Evolutionary conservation across 805 yeast genomes (phyloP), one percentile per base, ranked within the genome.

Genomic region (Sugiyamaella qingdaonensis): DNA sequence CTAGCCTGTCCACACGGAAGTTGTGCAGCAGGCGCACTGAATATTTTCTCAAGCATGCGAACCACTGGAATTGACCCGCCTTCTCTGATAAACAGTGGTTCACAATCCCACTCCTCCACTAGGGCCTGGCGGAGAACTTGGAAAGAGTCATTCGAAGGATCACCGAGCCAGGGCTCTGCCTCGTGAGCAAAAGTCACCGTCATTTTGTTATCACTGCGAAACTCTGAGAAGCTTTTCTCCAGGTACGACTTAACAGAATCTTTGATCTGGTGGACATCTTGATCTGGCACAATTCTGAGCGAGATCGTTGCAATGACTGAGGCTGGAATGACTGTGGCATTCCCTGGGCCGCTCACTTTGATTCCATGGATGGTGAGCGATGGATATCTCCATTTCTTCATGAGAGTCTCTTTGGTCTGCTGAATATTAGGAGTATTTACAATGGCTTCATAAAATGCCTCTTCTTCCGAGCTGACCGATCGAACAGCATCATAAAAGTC

Each of bases 31-130:
- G 88, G 88, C 2, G 98, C 96, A 49, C 77, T 69, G 59, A 92
- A 87, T 10, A 78, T 73, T 67, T 87, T 87, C 62, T 92, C 99
- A 58, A 92, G 71, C 55, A 85, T 86, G 57, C 97, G 72, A 7
- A 94, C 83, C 10, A 92, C 85, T 1, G 99, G 97, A 66, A 92
- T 90, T 0, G 97, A 88, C 0, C 99, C 99, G 56, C 99, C 99
- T 72, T 94, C 99, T 59, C 98, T 80, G 32, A 94, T 88, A 55
- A 83, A 85, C 41, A 92, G 71, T 1, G 98, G 97, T 51, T 86
- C 88, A 13, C 51, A 42, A 0, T 79, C 81, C 99, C 99, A 92
- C 52, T 83, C 87, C 2, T 73, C 67, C 41, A 73, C 70, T 32
- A 92, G 73, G 48, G 86, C 88, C 21, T 79, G 72, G 51, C 77